Evolutionary conservation across 257 asterid species (phyloP), one percentile per base, ranked within the genome.

Genomic region (Gynochthodes officinalis): DNA sequence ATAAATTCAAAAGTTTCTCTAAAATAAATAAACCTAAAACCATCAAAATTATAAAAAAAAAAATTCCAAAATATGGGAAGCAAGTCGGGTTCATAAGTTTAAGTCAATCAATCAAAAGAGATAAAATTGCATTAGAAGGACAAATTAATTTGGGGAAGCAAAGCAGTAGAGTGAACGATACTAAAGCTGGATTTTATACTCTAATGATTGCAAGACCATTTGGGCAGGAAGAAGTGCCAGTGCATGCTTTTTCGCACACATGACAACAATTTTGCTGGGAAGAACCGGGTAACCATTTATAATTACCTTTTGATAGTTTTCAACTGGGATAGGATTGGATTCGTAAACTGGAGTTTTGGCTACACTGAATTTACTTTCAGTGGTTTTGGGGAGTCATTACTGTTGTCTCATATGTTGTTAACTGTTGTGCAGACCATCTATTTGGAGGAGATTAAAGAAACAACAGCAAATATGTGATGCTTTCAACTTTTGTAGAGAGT

Each of bases 201-300:
- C 75, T 52, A 55, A 0, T 73, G 28, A 82, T 49, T 39, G 15
- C 10, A 60, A 49, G 68, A 44, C 68, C 70, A 30, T 30, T 42
- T 71, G 83, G 57, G 75, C 87, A 88, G 92, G 90, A 89, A 87
- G 83, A 96, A 92, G 77, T 92, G 98, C 80, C 98, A 92, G 84
- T 92, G 98, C 87, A 92, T 92, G 98, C 96, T 92, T 73, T 92
- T 92, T 58, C 93, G 88, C 32, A 92, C 95, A 58, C 82, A 94
- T 35, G 97, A 92, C 19, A 92, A 92, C 28, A 97, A 90, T 79
- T 92, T 92, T 85, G 98, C 98, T 43, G 98, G 98, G 69, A 74
- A 87, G 71, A 96, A 90, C 19, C 98, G 88, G 96, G 98, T 92
- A 83, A 43, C n/a, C 1, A 12, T 13, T 5, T 15, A 1, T 27